Evolutionary conservation across 139 green algal species (phyloP).

Genomic region (Zygnema cylindricum): DNA sequence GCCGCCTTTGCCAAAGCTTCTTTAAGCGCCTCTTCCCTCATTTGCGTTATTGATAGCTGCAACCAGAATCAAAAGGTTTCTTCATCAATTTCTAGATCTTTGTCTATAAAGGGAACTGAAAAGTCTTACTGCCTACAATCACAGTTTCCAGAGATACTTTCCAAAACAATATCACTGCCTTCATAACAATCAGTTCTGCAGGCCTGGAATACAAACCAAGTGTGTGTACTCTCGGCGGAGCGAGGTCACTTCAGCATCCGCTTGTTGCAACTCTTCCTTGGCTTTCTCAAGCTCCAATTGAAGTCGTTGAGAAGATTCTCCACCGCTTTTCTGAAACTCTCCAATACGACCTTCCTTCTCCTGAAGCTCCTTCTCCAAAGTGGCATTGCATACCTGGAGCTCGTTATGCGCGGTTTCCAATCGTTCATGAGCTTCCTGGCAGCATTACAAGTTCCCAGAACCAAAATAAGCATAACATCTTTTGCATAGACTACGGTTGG

Average conservation of each 20-base stretch:
- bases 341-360: not conserved
- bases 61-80: no score
- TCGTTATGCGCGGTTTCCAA: not conserved
- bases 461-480: no score
- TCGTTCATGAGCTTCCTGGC: constrained; percentile 2
- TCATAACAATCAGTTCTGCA: no score
- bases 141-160: no score
- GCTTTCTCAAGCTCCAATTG: not conserved
- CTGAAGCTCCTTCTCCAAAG: not conserved
- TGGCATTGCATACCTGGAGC: not conserved
- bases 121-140: no score
- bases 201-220: not conserved
- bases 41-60: not conserved
- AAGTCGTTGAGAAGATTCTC: no score
- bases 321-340: not conserved
- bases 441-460: not conserved
- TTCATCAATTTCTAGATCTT: no score
- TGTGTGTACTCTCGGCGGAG: not conserved
- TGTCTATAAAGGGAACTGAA: no score
- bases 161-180: no score
- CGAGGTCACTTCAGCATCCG: not conserved
- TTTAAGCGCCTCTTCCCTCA: not conserved
- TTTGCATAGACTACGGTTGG: no score
- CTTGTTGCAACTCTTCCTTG: not conserved
- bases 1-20: not conserved